Base-by-base conservation (phyloP, 2,329 filamentous ascomycete genomes). In the Dendrostoma leiphaemia region DNA sequence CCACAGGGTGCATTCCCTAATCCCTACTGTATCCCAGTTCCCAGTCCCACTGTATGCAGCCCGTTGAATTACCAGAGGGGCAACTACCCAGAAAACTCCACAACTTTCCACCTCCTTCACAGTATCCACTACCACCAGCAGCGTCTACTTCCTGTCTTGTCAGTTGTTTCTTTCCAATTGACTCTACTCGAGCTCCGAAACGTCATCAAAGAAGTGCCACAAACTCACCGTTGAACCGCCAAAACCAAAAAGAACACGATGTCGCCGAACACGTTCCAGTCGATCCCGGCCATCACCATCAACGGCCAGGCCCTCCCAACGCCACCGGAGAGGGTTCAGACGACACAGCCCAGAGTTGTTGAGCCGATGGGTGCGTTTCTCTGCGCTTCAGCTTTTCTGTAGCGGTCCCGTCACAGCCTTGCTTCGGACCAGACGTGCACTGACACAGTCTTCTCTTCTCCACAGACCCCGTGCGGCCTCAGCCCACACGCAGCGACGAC, bases 391-490 rank as follows among this genome's bases (percentile, higher is more conserved):
- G 5, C 32, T 13, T 9, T 5, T 43, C 15, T 26, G 21, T 21
- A 17, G 26, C 17, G 13, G n/a, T n/a, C n/a, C n/a, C n/a, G 17
- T 35, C 17, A 35, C 32, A 4, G 32, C 32, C 13, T 5, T 35
- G 32, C 13, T 35, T 12, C n/a, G n/a, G n/a, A n/a, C n/a, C n/a
- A n/a, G n/a, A n/a, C n/a, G n/a, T n/a, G n/a, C n/a, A n/a, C n/a
- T n/a, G n/a, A n/a, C n/a, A n/a, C n/a, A n/a, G n/a, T 26, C 15
- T 21, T 17, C 13, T 5, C 19, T 24, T 17, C 7, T 13, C 10
- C 6, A 51, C 28, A 68, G 66, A 67, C 41, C 62, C 65, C 13
- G 53, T 62, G 45, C 56, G 59, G 37, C 65, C 66, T 3, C 66
- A 67, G 51, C 49, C 56, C 4, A n/a, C n/a, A n/a, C n/a, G n/a